Evolutionary conservation across 495 filamentous ascomycete genomes (phyloP).

Genomic region (Rostrohypoxylon terebratum): DNA sequence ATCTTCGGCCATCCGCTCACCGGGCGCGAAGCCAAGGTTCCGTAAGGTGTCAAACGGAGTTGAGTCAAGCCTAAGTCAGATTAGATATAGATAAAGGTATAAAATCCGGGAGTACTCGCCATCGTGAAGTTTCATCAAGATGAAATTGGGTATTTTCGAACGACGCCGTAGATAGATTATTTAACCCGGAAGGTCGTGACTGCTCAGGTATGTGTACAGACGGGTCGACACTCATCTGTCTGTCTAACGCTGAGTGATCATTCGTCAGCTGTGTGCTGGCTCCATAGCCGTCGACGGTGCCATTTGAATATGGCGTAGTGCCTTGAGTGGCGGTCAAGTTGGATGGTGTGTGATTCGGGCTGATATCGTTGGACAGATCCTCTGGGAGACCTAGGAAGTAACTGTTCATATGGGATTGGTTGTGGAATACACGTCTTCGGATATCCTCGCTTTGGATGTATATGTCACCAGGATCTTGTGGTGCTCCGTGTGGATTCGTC

Average conservation of each 20-base stretch:
- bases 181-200: constrained; percentile 22
- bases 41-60: constrained; percentile 46
- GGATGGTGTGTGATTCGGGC: constrained; percentile 16
- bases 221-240: constrained; percentile 21
- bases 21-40: constrained; percentile 49
- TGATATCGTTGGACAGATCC: constrained; percentile 21
- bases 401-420: constrained; percentile 30
- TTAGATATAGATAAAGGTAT: constrained; percentile 17
- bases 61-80: constrained; percentile 45
- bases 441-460: constrained; percentile 50
- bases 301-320: constrained; percentile 41
- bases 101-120: constrained; percentile 28
- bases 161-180: constrained; percentile 10
- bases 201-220: constrained; percentile 21
- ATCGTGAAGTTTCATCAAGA: constrained; percentile 47
- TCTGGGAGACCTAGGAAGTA: constrained; percentile 29
- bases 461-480: constrained; percentile 49
- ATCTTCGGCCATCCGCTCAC: constrained; percentile 48
- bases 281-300: constrained; percentile 35
- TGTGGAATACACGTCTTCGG: constrained; percentile 40
- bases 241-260: constrained; percentile 23
- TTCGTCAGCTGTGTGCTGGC: constrained; percentile 17
- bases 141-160: constrained; percentile 26
- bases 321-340: constrained; percentile 23
- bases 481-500: constrained; percentile 48